Evolutionary conservation across 1,284 basidiomycete genomes (phyloP).

Genomic region (Cutaneotrichosporon arboriforme): DNA sequence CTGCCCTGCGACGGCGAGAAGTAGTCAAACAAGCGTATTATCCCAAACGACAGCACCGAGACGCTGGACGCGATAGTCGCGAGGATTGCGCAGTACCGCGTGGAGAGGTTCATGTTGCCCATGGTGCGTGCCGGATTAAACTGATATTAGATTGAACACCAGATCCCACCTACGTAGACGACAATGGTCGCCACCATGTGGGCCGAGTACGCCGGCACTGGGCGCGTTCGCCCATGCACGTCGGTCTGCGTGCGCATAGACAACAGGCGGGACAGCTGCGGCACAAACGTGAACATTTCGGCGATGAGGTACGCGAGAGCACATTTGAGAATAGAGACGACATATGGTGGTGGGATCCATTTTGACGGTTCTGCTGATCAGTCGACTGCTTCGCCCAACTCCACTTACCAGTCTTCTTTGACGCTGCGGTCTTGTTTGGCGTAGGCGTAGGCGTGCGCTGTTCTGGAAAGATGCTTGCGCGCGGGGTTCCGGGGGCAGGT

Average conservation of each 20-base stretch:
- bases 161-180: slow-evolving; percentile 47
- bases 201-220: slow-evolving; percentile 62
- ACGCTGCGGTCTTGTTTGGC: background rate
- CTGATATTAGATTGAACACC: slow-evolving; percentile 51
- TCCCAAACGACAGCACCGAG: slow-evolving; percentile 71
- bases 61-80: slow-evolving; percentile 75
- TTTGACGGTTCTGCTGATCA: background rate
- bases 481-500: background rate
- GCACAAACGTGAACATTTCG: slow-evolving; percentile 87
- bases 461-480: background rate
- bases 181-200: slow-evolving; percentile 87
- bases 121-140: slow-evolving; percentile 62
- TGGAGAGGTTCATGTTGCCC: slow-evolving; percentile 72
- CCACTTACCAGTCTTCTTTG: background rate
- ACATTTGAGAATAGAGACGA: slow-evolving; percentile 69
- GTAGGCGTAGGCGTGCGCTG: background rate
- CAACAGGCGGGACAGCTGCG: slow-evolving; percentile 47
- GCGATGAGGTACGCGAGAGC: slow-evolving; percentile 82
- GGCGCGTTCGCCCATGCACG: slow-evolving; percentile 43
- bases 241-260: slow-evolving; percentile 52
- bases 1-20: slow-evolving; percentile 39
- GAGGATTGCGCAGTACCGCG: slow-evolving; percentile 42
- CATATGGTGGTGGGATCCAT: slow-evolving; percentile 25
- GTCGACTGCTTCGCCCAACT: too few species aligned
- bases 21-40: slow-evolving; percentile 69